phyloP scores from a whole-genome alignment of 2,329 filamentous ascomycete species.

The Fusarium euwallaceae region DNA sequence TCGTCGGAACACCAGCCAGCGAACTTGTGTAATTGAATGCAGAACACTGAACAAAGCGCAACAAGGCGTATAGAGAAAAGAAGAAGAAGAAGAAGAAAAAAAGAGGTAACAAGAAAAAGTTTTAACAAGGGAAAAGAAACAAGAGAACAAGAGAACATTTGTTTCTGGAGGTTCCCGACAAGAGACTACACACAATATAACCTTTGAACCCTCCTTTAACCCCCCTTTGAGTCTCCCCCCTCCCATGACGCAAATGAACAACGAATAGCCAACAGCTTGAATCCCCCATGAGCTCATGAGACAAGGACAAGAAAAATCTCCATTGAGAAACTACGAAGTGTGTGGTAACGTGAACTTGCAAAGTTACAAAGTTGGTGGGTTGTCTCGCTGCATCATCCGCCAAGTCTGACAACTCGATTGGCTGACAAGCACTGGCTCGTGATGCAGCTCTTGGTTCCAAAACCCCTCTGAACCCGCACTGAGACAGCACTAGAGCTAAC shows the following conservation, averaged over 20 bases:
- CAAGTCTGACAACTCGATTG: conserved; percentile 25
- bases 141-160: neutral
- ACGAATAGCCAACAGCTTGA: conserved; percentile 27
- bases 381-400: conserved; percentile 40
- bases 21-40: conserved; percentile 1
- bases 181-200: conserved; percentile 18
- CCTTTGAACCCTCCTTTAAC: neutral
- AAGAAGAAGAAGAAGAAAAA: neutral
- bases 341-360: conserved; percentile 15
- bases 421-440: conserved; percentile 33
- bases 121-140: neutral
- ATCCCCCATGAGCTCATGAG: conserved; percentile 26
- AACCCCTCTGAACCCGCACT: conserved; percentile 10
- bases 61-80: conserved; percentile 6
- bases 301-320: conserved; percentile 15
- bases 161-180: conserved; percentile 17
- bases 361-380: conserved; percentile 32
- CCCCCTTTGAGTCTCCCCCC: neutral
- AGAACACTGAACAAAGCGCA: conserved; percentile 25
- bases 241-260: conserved; percentile 29
- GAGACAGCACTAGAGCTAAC: conserved; percentile 29
- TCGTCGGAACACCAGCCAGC: neutral
- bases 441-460: conserved; percentile 33
- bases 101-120: neutral
- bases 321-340: neutral